Base-by-base conservation (phyloP, 345 rosid species). In the Gossypium ekmanianum region DNA sequence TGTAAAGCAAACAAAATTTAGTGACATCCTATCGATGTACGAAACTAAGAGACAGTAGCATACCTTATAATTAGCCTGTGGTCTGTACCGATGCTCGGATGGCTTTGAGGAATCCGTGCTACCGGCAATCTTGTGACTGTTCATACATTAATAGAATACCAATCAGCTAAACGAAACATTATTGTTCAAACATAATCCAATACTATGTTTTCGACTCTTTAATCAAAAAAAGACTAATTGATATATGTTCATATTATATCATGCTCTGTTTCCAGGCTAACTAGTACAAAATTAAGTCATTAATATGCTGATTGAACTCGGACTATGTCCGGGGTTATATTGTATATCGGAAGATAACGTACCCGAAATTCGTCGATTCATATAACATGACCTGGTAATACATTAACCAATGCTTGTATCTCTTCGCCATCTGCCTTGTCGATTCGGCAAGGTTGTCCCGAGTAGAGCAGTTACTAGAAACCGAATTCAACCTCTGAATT, bases 381-480 rank as follows among this genome's bases (percentile, higher is more conserved):
- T 79, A 78, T 0, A 84, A 80, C 90, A 91, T 86, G 73, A 94
- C 90, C 74, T 83, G 92, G 71, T 83, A 85, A 77, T 92, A 92
- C 83, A 92, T 90, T 74, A 89, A 76, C 90, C 88, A 88, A 71
- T 90, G 88, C 39, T 91, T 93, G 81, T 82, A 87, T 77, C 79
- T 85, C 52, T 81, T 85, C 13, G 93, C 88, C 67, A 78, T 80
- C 73, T 83, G 85, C 79, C 84, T 85, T 27, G 87, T 81, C 47
- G 71, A 78, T 64, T 84, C 87, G 20, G 68, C 71, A 11, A 75
- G 67, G 55, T 29, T 73, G 3, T 44, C 75, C 65, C 77, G 71
- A 6, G 59, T 70, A 43, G 58, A 52, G 1, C 80, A 68, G 1
- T 20, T 24, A 27, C 52, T 9, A 8, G 27, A 34, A 61, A 52